Evolutionary conservation across 768 basidiomycete genomes (phyloP).

Genomic region (Galerina sulciceps): DNA sequence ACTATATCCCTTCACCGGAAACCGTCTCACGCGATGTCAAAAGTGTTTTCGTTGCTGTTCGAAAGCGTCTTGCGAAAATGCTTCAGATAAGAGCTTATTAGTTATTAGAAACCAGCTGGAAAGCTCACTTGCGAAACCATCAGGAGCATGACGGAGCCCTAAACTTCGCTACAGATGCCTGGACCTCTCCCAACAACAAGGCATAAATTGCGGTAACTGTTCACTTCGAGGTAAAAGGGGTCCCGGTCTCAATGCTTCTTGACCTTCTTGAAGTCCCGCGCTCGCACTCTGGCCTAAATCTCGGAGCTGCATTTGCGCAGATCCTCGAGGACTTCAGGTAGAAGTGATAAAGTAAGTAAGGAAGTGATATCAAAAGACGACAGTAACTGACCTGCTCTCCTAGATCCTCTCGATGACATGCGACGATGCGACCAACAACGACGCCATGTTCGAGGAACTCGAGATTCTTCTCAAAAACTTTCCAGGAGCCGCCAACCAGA

Average conservation of each 20-base stretch:
- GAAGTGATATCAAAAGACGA: not conserved
- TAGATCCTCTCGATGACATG: not conserved
- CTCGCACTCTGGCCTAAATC: not conserved
- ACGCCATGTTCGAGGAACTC: not conserved
- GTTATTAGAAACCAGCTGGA: not conserved
- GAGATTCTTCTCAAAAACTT: not conserved
- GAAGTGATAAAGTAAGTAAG: not conserved
- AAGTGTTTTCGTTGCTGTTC: not conserved
- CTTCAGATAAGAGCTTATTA: not conserved
- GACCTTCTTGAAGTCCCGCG: not conserved
- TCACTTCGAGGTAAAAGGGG: not conserved
- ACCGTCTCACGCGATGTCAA: too few species aligned
- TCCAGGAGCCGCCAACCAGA: not conserved
- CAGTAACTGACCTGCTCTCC: not conserved
- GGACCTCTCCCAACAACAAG: conserved; percentile 34
- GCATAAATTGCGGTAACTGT: not conserved
- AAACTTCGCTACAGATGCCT: conserved; percentile 20
- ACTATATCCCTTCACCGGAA: too few species aligned
- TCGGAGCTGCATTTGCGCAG: not conserved
- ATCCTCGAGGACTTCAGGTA: not conserved
- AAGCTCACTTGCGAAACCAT: not conserved
- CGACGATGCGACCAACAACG: not conserved
- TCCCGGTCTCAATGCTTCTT: not conserved
- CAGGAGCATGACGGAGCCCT: conserved; percentile 10
- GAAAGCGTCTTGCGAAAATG: not conserved